Conservation (phyloP, 306 rosid species). For the Prunus kanzakura region DNA sequence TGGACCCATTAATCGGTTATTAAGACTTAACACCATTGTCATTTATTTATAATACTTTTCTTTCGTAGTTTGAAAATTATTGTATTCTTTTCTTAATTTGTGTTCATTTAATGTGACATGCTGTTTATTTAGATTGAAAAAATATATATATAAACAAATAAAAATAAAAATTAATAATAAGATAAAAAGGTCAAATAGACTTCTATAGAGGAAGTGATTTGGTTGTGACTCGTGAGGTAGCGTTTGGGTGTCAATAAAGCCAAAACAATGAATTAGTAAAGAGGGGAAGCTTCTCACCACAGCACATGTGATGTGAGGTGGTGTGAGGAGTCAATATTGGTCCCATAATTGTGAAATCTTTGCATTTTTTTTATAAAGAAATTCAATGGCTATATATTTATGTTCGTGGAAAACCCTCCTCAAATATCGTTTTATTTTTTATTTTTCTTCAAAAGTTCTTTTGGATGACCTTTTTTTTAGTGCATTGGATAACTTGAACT, state of each 20-base stretch:
- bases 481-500: too few relatives aligned
- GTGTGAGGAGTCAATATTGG: not conserved
- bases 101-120: not conserved
- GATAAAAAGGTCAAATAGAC: not conserved
- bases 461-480: not conserved
- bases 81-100: not conserved
- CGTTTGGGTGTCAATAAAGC: not conserved
- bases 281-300: not conserved
- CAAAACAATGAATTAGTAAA: not conserved
- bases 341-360: not conserved
- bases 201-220: not conserved
- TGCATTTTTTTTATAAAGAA: not conserved
- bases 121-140: not conserved
- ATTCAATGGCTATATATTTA: not conserved
- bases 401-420: not conserved
- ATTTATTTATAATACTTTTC: not conserved
- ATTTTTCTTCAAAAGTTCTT: not conserved
- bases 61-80: not conserved
- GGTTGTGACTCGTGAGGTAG: not conserved
- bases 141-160: not conserved
- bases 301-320: not conserved
- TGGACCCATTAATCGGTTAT: not conserved
- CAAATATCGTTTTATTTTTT: not conserved
- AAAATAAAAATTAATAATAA: not conserved
- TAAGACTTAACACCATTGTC: not conserved